phyloP scores from a whole-genome alignment of 257 asterid genomes.

The Fraxinus excelsior region DNA sequence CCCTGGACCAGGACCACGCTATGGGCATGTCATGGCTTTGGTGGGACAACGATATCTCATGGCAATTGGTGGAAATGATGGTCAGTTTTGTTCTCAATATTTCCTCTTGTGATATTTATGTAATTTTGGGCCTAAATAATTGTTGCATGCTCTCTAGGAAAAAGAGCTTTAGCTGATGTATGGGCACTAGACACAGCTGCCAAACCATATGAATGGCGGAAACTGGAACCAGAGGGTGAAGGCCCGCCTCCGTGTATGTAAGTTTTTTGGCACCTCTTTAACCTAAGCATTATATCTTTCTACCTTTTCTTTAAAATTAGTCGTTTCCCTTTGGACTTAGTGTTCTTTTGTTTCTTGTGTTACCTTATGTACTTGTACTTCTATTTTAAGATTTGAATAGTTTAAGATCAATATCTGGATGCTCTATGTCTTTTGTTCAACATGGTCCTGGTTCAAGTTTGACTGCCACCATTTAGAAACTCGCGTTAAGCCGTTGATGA shows the following conservation, averaged over 20 bases:
- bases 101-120: background rate
- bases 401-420: background rate
- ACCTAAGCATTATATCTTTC: background rate
- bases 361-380: background rate
- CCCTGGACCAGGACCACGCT: slow-evolving; percentile 98
- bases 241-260: slow-evolving; percentile 99
- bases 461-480: background rate
- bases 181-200: slow-evolving; percentile 99
- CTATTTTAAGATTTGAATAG: background rate
- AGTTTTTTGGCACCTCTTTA: slow-evolving; percentile 28
- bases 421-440: background rate
- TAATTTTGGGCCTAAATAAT: background rate
- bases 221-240: slow-evolving; percentile 98
- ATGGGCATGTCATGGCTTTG: slow-evolving; percentile 99
- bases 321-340: background rate
- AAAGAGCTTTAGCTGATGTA: slow-evolving; percentile 95
- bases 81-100: slow-evolving; percentile 34
- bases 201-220: slow-evolving; percentile 99
- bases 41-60: slow-evolving; percentile 98
- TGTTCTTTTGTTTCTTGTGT: background rate
- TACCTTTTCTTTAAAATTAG: background rate
- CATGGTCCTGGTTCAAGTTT: background rate
- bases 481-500: background rate
- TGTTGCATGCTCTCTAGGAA: slow-evolving; percentile 50
- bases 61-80: slow-evolving; percentile 99